A percentile compares a stretch with the other conserved stretches of the same genome.
Evolutionary conservation across 192 early-diverging fungal species (phyloP).

Genomic region (Rhizophagus prolifer): DNA sequence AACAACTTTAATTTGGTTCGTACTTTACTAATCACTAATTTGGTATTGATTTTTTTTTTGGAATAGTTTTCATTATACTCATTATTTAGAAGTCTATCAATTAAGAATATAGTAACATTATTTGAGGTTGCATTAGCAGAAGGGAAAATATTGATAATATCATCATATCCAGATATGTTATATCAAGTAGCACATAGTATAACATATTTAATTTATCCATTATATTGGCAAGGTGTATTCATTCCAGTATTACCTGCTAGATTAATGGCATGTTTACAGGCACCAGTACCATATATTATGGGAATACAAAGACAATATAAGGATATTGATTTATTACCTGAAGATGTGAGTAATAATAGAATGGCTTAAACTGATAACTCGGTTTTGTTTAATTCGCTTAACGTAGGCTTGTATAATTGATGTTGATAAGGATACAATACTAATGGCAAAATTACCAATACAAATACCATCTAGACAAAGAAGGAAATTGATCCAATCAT

Average conservation of each 20-base stretch:
- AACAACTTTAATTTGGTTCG: not conserved
- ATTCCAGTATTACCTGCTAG: constrained; percentile 71
- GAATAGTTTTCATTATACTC: constrained; percentile 75
- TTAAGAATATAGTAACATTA: constrained; percentile 61
- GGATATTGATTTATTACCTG: constrained; percentile 56
- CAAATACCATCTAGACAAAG: constrained; percentile 60
- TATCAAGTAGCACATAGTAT: constrained; percentile 65
- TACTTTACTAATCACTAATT: constrained; percentile 7
- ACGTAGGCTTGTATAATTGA: constrained; percentile 68
- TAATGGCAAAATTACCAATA: constrained; percentile 42
- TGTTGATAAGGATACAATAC: constrained; percentile 65
- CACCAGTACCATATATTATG: constrained; percentile 78
- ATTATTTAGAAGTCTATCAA: constrained; percentile 66
- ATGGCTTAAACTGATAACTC: too few species aligned
- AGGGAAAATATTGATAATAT: constrained; percentile 71
- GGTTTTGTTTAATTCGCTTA: too few species aligned
- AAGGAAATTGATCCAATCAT: constrained; percentile 58
- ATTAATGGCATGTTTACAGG: constrained; percentile 58
- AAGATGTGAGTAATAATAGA: constrained; percentile 52
- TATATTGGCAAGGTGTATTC: constrained; percentile 77
- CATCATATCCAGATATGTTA: constrained; percentile 66
- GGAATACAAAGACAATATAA: constrained; percentile 59
- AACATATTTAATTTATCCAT: constrained; percentile 64
- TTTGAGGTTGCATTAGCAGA: constrained; percentile 70
- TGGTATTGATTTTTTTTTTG: constrained; percentile 4